A percentile compares a stretch with the other conserved stretches of the same genome.
Conservation (phyloP, 2,329 filamentous ascomycete genomes). For the Scedosporium dehoogii region DNA sequence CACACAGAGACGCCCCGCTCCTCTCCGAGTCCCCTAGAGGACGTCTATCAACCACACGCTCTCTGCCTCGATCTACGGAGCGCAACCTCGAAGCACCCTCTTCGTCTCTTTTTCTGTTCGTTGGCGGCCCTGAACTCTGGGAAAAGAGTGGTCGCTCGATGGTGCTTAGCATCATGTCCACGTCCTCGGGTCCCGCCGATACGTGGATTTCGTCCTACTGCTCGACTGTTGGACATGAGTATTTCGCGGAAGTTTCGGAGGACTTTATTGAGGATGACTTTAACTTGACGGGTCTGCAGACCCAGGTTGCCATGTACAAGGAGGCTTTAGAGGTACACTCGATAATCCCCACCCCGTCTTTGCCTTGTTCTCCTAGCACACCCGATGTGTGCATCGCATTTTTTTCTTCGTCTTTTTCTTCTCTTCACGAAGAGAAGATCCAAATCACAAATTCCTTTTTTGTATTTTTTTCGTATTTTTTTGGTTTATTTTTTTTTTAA, state of each 20-base stretch:
- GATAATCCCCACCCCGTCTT: background rate
- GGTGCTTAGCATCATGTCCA: constrained; percentile 37
- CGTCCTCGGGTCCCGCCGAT: constrained; percentile 57
- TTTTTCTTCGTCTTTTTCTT: too few species aligned
- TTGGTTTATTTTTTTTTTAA: constrained; percentile 8
- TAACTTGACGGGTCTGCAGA: constrained; percentile 91
- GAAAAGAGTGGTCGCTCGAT: background rate
- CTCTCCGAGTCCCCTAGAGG: too few species aligned
- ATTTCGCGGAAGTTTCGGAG: constrained; percentile 97
- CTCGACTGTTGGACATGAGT: constrained; percentile 90
- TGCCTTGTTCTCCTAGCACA: background rate
- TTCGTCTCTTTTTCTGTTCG: background rate
- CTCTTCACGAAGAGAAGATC: too few species aligned
- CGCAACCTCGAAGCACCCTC: background rate
- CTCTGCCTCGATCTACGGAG: background rate
- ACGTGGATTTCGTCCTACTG: constrained; percentile 99
- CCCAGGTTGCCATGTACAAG: constrained; percentile 97
- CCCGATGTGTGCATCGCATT: too few species aligned
- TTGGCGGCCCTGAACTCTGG: background rate
- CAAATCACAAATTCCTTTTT: background rate
- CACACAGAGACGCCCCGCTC: too few species aligned
- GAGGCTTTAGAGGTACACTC: constrained; percentile 71
- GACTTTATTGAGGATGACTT: constrained; percentile 99
- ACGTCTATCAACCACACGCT: too few species aligned
- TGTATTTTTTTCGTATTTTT: too few species aligned